Evolutionary conservation across 345 rosid genomes (phyloP).

Genomic region (Lenwebbia sp.): DNA sequence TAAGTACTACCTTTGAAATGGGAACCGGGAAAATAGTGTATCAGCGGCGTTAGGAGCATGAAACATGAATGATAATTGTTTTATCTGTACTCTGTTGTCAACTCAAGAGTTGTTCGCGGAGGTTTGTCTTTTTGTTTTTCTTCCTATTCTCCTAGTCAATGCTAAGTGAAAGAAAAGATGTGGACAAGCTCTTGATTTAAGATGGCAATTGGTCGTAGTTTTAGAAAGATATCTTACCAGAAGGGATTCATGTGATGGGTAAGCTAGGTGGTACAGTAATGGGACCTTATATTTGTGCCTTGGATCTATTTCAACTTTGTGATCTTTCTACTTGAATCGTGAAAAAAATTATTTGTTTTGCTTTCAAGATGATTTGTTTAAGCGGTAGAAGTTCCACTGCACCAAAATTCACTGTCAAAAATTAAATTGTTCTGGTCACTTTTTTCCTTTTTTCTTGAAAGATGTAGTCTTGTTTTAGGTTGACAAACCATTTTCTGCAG

Average conservation of each 20-base stretch:
- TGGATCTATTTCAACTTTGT: neutral
- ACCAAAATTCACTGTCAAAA: neutral
- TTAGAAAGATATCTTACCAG: neutral
- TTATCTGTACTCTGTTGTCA: neutral
- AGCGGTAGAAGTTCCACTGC: neutral
- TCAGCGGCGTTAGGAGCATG: neutral
- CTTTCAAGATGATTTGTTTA: neutral
- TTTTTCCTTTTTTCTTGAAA: neutral
- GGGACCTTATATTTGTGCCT: neutral
- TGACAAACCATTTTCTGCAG: slow-evolving; percentile 20
- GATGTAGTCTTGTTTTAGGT: neutral
- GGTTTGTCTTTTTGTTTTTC: neutral
- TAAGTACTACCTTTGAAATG: neutral
- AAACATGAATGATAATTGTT: neutral
- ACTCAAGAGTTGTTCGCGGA: neutral
- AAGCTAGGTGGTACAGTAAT: neutral
- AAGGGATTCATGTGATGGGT: neutral
- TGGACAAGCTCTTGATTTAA: neutral
- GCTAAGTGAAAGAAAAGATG: neutral
- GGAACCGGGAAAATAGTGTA: neutral
- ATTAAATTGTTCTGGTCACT: neutral
- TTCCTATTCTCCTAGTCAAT: neutral
- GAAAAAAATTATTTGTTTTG: neutral
- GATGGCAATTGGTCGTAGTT: neutral
- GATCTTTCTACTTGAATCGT: neutral